Conservation (phyloP, 768 basidiomycete species). For the Kwoniella sp. region DNA sequence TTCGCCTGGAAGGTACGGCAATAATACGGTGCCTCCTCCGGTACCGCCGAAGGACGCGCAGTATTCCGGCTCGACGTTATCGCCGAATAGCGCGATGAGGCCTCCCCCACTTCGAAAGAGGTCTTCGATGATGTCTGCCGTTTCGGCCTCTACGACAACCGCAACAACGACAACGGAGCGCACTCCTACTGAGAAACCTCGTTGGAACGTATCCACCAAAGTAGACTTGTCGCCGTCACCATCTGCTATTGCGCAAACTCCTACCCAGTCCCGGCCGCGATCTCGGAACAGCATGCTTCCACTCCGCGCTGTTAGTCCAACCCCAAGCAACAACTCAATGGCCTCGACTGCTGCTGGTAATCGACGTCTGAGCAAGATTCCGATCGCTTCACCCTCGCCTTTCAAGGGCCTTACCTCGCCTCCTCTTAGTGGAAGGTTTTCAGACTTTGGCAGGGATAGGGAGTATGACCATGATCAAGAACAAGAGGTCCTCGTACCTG, state of each 20-base stretch:
- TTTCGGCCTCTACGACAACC: conserved; percentile 16
- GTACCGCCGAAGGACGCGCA: not conserved
- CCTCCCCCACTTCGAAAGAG: conserved; percentile 9
- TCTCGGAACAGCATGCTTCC: not conserved
- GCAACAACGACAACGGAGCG: not conserved
- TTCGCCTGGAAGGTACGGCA: conserved; percentile 1
- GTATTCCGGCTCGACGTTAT: conserved; percentile 15
- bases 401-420: not conserved
- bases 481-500: conserved; percentile 10
- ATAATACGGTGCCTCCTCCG: not conserved
- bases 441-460: not conserved
- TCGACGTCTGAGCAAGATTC: conserved; percentile 19
- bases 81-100: conserved; percentile 7
- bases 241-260: conserved; percentile 8
- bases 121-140: conserved; percentile 16
- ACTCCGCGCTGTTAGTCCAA: conserved; percentile 27
- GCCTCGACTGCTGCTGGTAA: conserved; percentile 10
- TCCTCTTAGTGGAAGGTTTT: not conserved
- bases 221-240: not conserved
- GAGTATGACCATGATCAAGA: not conserved
- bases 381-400: conserved; percentile 3
- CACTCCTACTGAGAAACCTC: conserved; percentile 24
- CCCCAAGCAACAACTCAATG: conserved; percentile 27
- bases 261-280: conserved; percentile 10
- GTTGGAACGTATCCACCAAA: conserved; percentile 41